Base-by-base conservation (phyloP, 768 basidiomycete genomes). In the Lentinula raphanica region DNA sequence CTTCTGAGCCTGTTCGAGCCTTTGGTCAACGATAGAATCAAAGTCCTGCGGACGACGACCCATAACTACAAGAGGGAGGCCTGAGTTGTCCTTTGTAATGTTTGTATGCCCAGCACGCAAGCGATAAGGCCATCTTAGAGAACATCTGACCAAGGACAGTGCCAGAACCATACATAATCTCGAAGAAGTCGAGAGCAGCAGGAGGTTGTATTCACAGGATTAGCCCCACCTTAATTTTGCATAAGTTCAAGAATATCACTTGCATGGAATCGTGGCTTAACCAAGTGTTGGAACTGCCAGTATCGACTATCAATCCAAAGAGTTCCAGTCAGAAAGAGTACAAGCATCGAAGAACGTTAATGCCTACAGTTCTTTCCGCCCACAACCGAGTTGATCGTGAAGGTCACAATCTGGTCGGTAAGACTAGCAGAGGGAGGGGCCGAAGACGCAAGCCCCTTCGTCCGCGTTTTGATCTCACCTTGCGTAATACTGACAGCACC, bases 201-300 rank as follows among this genome's bases (percentile, higher is more conserved):
- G 23, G 17, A 49, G 48, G 17, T 31, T 49, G 48, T 12, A 32
- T 50, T 50, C n/a, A 3, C 31, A 21, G 28, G 31, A 35, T 50
- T 21, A 3, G 28, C 29, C 21, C 49, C 9, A 50, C 49, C 49
- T 50, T 19, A 12, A 12, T 21, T 27, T 23, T 28, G 5, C 32
- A 2, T 50, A 12, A 15, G 32, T n/a, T 5, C 15, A 5, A 11
- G 19, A n/a, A n/a, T n/a, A n/a, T 9, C 11, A 21, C n/a, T 5
- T 49, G 27, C 3, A 23, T 23, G 32, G 31, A 32, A 32, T 31
- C 31, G 5, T 8, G 21, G 29, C 49, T 31, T 12, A 50, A 29
- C 49, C 49, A 50, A 35, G 49, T 50, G 21, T 50, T 50, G 8
- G 49, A 50, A 35, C 49, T 50, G 5, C 49, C 49, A 21, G 49